Base-by-base conservation (phyloP, 495 filamentous ascomycete species). In the Bacidia gigantensis region DNA sequence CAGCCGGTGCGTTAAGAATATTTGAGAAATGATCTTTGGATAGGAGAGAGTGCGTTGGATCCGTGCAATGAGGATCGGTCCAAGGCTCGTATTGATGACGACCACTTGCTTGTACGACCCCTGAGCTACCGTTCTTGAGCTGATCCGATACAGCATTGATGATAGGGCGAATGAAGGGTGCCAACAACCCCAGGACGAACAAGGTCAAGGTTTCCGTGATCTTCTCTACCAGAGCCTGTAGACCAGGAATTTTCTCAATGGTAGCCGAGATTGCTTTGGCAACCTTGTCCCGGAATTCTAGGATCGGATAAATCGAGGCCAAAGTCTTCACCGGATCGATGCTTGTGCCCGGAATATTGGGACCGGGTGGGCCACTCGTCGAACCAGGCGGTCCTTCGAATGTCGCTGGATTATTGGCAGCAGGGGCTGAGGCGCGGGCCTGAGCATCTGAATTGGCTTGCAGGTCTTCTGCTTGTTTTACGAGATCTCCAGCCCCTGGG, bases 21-120 rank as follows among this genome's bases (percentile, higher is more conserved):
- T 97, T 95, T 56, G 84, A 84, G 61, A 97, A 97, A 64, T 98
- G 92, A 60, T 98, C 92, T 67, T 97, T 96, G 52, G 86, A 89
- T 3, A 97, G 77, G 68, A 97, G 79, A 11, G 86, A 92, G 71
- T 96, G 92, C 2, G 92, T 98, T 5, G 92, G 92, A 64, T 97
- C 83, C 12, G 85, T 83, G 72, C 85, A 92, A 46, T 76, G 70
- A 3, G 85, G 79, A 64, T 95, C 82, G 5, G 80, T 86, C 92
- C 92, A 96, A 10, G 86, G 86, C 62, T 90, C 89, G 54, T 82
- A 86, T 67, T 97, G 92, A 59, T 88, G 84, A 29, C 84, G 78
- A 14, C 83, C 87, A 44, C 83, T 86, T 22, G 89, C 77, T 56
- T 77, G 78, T 45, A 98, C 80, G 43, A 97, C 81, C 2, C 78